Evolutionary conservation across 805 yeast genomes (phyloP).

Genomic region (Hyphopichia homilentoma): DNA sequence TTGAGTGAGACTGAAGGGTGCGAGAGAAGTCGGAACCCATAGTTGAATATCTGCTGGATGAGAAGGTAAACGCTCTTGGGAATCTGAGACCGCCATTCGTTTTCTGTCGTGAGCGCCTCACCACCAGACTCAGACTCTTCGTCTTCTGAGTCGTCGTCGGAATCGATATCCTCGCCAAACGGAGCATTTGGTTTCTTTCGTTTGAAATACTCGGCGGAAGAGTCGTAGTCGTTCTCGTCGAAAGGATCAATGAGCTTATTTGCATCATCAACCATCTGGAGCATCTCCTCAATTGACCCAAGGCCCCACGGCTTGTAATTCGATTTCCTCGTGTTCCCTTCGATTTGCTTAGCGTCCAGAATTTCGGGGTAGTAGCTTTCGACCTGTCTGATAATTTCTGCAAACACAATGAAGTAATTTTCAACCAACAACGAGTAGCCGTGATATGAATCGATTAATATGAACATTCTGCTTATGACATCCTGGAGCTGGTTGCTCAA

Average conservation of each 20-base stretch:
- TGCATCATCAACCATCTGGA: conserved; percentile 39
- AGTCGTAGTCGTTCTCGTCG: conserved; percentile 26
- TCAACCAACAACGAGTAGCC: conserved; percentile 71
- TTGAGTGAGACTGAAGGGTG: conserved; percentile 61
- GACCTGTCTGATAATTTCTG: conserved; percentile 49
- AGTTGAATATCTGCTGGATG: conserved; percentile 57
- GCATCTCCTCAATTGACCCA: conserved; percentile 38
- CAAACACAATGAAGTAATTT: conserved; percentile 70
- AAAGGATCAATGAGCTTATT: conserved; percentile 23
- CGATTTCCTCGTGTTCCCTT: background rate
- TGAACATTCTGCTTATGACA: conserved; percentile 68
- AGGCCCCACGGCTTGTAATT: conserved; percentile 60
- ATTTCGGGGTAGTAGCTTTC: conserved; percentile 6
- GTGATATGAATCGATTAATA: conserved; percentile 77
- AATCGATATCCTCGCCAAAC: conserved; percentile 20
- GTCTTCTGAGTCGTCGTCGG: conserved; percentile 32
- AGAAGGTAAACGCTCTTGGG: conserved; percentile 58
- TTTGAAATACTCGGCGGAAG: conserved; percentile 35
- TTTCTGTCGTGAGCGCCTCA: conserved; percentile 10
- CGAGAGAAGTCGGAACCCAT: conserved; percentile 66
- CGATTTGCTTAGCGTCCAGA: too few species aligned
- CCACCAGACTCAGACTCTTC: conserved; percentile 11
- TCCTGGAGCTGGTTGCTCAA: conserved; percentile 60
- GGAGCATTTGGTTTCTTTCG: conserved; percentile 34
- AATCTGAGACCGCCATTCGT: conserved; percentile 62